Percentiles rank a stretch among this genome's conserved stretches.
Evolutionary conservation across 495 filamentous ascomycete genomes (phyloP).

Genomic region (Amphirosellinia nigrospora): DNA sequence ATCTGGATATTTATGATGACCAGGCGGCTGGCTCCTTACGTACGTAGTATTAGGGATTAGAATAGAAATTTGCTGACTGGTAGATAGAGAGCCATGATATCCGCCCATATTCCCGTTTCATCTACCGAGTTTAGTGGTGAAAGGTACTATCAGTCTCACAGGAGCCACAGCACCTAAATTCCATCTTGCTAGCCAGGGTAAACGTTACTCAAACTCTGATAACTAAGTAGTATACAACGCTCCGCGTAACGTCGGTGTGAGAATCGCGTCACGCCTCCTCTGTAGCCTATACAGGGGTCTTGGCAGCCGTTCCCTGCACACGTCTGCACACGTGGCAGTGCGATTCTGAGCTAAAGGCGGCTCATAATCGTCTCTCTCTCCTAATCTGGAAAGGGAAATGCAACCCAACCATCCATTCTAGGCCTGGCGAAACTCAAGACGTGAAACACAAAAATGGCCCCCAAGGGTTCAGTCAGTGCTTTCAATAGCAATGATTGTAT

Average conservation of each 20-base stretch:
- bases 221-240: neutral
- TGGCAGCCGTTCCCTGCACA: slow-evolving; percentile 14
- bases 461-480: neutral
- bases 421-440: neutral
- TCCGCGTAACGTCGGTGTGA: slow-evolving; percentile 13
- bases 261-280: slow-evolving; percentile 4
- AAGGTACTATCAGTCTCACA: neutral
- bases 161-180: neutral
- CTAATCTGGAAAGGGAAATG: neutral
- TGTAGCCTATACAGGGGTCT: neutral
- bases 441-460: neutral
- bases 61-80: slow-evolving; percentile 8
- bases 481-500: neutral
- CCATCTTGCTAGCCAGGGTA: neutral
- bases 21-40: neutral
- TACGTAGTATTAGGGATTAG: slow-evolving; percentile 15
- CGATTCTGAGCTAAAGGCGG: neutral
- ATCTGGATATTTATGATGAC: slow-evolving; percentile 1
- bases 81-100: neutral
- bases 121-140: neutral
- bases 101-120: neutral
- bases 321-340: slow-evolving; percentile 27
- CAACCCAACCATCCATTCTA: neutral
- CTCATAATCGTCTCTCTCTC: neutral
- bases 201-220: neutral